Evolutionary conservation across 2,329 filamentous ascomycete genomes (phyloP), one percentile per base, ranked within the genome.

Genomic region (Clarireedia paspali): DNA sequence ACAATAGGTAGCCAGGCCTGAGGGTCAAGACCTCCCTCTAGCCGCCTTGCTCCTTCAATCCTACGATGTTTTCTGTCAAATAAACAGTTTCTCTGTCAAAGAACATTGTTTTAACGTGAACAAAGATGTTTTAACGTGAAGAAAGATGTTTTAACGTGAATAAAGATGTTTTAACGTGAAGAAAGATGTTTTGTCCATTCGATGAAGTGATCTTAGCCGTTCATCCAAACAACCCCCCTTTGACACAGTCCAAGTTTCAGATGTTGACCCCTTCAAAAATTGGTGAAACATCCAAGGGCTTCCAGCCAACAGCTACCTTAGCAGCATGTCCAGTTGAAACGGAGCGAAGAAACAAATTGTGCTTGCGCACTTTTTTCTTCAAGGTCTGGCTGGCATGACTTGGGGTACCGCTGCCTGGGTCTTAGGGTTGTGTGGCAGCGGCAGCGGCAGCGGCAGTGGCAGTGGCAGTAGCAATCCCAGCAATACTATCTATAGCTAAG

Each of bases 221-320:
- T 54, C 51, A 40, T 54, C 51, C 51, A 48, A 54, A 54, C 20
- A 39, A 48, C 17, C 23, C 17, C 12, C 12, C 27, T 36, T 45
- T 54, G 52, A 45, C 23, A 49, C 52, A 54, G 14, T 27, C 24
- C 27, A 26, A 12, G 52, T 54, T 54, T 54, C 45, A 54, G 34
- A 40, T 20, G 2, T 30, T 24, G n/a, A n/a, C 24, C 24, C n/a
- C 26, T 48, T 27, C 20, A 5, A 30, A 53, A 38, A 23, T 5
- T 23, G 15, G 48, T 53, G 51, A 53, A 48, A 53, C 51, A 53
- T 53, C 7, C 45, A 48, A 53, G 20, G 30, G 27, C 40, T 42
- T 14, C 7, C 30, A 23, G 24, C 52, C 45, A 54, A 49, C 34
- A 49, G 38, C 5, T 7, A 34, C 6, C 7, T 10, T 6, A 17